Conservation (phyloP, 306 rosid genomes). For the Cucumis cinereus region DNA sequence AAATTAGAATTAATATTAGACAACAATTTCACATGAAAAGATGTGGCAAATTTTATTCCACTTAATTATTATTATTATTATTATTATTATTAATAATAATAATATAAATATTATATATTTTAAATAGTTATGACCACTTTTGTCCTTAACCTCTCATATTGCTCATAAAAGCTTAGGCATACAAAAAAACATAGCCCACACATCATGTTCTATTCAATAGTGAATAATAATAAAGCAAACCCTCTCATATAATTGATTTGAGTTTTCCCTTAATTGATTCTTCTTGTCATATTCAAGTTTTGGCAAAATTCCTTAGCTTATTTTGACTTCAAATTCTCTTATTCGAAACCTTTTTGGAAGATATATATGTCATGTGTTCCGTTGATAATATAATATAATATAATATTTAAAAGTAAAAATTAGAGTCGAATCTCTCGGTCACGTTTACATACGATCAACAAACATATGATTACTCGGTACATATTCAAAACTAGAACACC, state of each 20-base stretch:
- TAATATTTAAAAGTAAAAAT: too few relatives aligned
- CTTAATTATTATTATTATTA: background rate
- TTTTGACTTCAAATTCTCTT: background rate
- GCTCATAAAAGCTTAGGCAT: conserved; percentile 6
- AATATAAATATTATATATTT: background rate
- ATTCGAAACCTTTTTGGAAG: background rate
- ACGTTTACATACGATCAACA: too few relatives aligned
- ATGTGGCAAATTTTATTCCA: conserved; percentile 6
- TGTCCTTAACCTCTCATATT: conserved; percentile 5
- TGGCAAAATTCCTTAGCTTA: background rate
- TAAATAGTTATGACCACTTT: background rate
- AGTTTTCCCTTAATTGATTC: background rate
- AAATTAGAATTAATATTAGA: background rate
- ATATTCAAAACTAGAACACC: too few relatives aligned
- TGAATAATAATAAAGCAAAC: background rate
- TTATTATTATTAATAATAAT: background rate
- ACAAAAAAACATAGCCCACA: background rate
- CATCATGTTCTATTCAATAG: background rate
- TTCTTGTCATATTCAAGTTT: background rate
- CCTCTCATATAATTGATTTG: background rate
- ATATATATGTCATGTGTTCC: background rate
- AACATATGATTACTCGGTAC: too few relatives aligned
- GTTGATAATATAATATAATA: background rate
- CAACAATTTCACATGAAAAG: conserved; percentile 1
- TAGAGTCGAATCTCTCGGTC: too few relatives aligned